Base-by-base conservation (phyloP, 2,329 filamentous ascomycete species). In the Ceratocystiopsis sp. region DNA sequence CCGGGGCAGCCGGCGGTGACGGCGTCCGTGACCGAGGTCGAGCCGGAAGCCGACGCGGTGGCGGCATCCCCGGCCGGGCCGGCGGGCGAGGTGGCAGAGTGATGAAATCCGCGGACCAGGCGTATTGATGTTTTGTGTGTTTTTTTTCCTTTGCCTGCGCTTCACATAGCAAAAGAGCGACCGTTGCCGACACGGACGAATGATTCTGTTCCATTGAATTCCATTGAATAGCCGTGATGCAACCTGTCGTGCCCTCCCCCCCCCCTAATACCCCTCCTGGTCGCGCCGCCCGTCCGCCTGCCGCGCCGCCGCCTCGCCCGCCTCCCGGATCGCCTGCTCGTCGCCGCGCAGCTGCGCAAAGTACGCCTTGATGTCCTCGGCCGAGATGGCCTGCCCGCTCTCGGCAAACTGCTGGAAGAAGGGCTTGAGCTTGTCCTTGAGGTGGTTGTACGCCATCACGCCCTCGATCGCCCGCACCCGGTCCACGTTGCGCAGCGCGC, bases 391-490 rank as follows among this genome's bases (percentile, higher is more conserved):
- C 59, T 83, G 67, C 1, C 89, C 89, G 49, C 80, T 93, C 57
- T 95, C 85, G 0, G 91, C 91, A 58, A 94, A 98, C 37, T 93
- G 82, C 61, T 87, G 78, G 54, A 98, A 75, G 58, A 98, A 96
- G 0, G 80, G 79, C 66, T 89, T 94, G n/a, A 98, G 76, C 57
- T 89, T 87, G 55, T 96, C 87, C 56, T 93, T 91, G 47, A 98
- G 71, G 54, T 93, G 82, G 54, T 96, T 95, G 62, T 96, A 98
- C 0, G 87, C 89, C 86, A 96, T 95, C 38, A 93, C 89, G 15
- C 91, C 91, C 59, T 98, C 84, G 44, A 98, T 94, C 5, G 91
- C 91, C 14, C 80, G 73, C 9, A 96, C 89, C 2, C 91, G 82
- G 57, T 98, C 91, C 45, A 98, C 79, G 53, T 85, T 93, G 57